Evolutionary conservation across 1,284 basidiomycete species (phyloP).

Genomic region (Exobasidium rhododendri): DNA sequence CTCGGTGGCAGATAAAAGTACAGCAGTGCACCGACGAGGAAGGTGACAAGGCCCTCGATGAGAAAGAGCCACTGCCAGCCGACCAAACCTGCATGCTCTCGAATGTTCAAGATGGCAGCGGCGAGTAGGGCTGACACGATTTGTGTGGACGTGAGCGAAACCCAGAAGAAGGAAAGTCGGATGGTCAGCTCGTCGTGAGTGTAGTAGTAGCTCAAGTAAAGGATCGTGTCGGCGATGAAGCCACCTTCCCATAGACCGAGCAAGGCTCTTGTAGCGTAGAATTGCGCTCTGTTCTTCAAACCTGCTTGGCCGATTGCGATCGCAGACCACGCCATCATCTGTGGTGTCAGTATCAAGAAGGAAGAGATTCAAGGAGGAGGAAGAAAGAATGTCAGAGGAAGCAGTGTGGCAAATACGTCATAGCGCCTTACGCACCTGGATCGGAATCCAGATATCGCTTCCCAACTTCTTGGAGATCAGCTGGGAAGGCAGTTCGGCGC

Average conservation of each 20-base stretch:
- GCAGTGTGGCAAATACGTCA: no score
- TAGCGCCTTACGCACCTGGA: no score
- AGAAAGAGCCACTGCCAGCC: slow-evolving; percentile 37
- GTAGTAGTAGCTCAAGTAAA: slow-evolving; percentile 57
- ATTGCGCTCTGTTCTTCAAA: slow-evolving; percentile 21
- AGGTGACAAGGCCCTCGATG: slow-evolving; percentile 26
- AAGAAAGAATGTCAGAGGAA: no score
- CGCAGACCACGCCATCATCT: slow-evolving; percentile 30
- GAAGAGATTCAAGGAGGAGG: no score
- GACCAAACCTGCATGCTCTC: slow-evolving; percentile 24
- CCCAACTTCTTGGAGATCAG: slow-evolving; percentile 42
- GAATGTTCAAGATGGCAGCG: slow-evolving; percentile 27
- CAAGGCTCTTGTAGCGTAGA: slow-evolving; percentile 28
- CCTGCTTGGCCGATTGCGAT: slow-evolving; percentile 24
- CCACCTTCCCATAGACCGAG: slow-evolving; percentile 61
- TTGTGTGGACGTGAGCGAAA: slow-evolving; percentile 23
- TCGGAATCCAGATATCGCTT: slow-evolving; percentile 36
- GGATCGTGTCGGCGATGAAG: slow-evolving; percentile 55
- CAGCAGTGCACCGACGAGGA: slow-evolving; percentile 20
- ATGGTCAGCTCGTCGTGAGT: slow-evolving; percentile 60
- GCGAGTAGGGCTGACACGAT: slow-evolving; percentile 31
- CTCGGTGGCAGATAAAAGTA: slow-evolving; percentile 27
- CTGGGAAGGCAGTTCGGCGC: slow-evolving; percentile 36
- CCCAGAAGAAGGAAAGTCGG: slow-evolving; percentile 65
- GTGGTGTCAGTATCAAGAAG: no score